Percentiles rank a stretch among this genome's conserved stretches.
phyloP scores from a whole-genome alignment of 768 basidiomycete species.

The Mrakia gelida region DNA sequence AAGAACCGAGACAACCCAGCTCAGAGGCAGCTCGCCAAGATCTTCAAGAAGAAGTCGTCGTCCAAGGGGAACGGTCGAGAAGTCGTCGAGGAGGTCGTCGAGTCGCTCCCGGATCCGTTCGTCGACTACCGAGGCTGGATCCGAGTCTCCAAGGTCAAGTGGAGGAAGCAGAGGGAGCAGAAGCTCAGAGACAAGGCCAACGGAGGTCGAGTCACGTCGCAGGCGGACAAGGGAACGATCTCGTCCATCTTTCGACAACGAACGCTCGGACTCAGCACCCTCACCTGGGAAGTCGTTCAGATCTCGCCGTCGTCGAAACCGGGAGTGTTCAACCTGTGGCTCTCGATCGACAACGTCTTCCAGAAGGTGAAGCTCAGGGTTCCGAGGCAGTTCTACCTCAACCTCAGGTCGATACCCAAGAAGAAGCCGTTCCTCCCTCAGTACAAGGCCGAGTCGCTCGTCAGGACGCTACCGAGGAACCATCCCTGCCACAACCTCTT shows the following conservation, averaged over 20 bases:
- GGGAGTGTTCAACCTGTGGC: slow-evolving; percentile 84
- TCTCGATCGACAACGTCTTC: slow-evolving; percentile 72
- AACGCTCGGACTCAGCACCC: slow-evolving; percentile 51
- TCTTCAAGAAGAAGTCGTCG: slow-evolving; percentile 16
- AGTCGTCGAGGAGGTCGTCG: slow-evolving; percentile 33
- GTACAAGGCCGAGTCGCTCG: slow-evolving; percentile 69
- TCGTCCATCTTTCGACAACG: slow-evolving; percentile 70
- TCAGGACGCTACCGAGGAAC: slow-evolving; percentile 72
- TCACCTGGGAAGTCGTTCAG: slow-evolving; percentile 89
- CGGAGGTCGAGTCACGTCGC: slow-evolving; percentile 38
- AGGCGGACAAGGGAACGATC: slow-evolving; percentile 42
- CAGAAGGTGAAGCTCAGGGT: slow-evolving; percentile 77
- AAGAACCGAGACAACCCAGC: slow-evolving; percentile 15
- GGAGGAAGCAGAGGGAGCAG: slow-evolving; percentile 59
- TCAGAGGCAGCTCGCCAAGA: slow-evolving; percentile 9
- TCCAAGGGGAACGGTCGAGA: slow-evolving; percentile 36
- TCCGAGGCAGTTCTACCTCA: slow-evolving; percentile 87
- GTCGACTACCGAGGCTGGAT: slow-evolving; percentile 72
- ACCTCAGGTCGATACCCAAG: slow-evolving; percentile 55
- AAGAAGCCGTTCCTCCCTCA: slow-evolving; percentile 64
- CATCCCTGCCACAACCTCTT: slow-evolving; percentile 73
- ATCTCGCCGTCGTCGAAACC: slow-evolving; percentile 64
- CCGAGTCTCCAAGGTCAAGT: slow-evolving; percentile 66
- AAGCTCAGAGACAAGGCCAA: slow-evolving; percentile 27
- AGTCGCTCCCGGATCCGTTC: slow-evolving; percentile 49